Evolutionary conservation across 129 eudicot genomes (phyloP).

Genomic region (Flaveria linearis): DNA sequence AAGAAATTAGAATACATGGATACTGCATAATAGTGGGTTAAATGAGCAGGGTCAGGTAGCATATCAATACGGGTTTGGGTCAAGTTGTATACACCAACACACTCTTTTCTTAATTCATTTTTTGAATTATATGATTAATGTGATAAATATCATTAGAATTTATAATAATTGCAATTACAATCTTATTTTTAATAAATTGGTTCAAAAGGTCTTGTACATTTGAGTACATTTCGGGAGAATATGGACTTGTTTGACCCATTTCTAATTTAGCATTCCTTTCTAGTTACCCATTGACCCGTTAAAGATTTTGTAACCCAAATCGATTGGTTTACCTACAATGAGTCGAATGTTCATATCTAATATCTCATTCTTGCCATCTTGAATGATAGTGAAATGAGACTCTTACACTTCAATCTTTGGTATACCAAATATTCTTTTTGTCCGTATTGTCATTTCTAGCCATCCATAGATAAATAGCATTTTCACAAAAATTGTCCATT

Average conservation of each 20-base stretch:
- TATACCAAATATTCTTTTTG: neutral
- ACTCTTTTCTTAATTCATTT: neutral
- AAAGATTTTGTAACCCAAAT: neutral
- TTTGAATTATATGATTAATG: no score
- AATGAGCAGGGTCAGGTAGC: neutral
- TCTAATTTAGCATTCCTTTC: neutral
- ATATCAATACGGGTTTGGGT: neutral
- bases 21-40: neutral
- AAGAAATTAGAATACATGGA: neutral
- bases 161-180: neutral
- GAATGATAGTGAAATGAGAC: neutral
- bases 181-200: neutral
- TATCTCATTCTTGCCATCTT: neutral
- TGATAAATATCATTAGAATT: no score
- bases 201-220: neutral
- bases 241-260: neutral
- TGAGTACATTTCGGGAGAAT: neutral
- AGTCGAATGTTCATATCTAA: neutral
- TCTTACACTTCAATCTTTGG: neutral
- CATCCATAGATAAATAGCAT: neutral
- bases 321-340: neutral
- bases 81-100: neutral
- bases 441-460: neutral
- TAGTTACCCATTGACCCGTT: slow-evolving; percentile 3
- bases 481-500: neutral